Conservation (phyloP, 352 stramenopile species). For the Pythium angustatum region DNA sequence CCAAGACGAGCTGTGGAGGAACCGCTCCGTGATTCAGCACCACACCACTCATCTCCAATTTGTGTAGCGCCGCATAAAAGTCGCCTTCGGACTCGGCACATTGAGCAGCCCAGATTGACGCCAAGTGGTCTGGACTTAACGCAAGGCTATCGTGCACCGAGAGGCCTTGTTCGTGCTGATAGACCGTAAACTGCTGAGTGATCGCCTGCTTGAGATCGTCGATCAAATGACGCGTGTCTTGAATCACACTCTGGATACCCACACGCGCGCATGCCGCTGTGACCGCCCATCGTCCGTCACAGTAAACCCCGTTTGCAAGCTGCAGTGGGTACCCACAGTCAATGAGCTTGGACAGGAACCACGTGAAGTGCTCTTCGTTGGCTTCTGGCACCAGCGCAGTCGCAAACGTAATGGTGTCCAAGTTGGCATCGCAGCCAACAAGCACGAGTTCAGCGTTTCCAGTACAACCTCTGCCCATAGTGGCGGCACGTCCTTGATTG, state of each 20-base stretch:
- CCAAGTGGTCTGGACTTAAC: conserved; percentile 32
- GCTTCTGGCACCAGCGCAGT: conserved; percentile 40
- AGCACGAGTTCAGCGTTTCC: conserved; percentile 42
- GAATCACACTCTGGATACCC: conserved; percentile 38
- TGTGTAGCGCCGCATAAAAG: conserved; percentile 32
- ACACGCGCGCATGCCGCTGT: conserved; percentile 22
- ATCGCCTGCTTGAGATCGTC: conserved; percentile 31
- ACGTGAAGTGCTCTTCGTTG: conserved; percentile 34
- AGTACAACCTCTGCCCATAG: too few species aligned
- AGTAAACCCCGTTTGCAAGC: conserved; percentile 39
- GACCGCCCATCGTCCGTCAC: conserved; percentile 34
- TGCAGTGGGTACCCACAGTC: conserved; percentile 47
- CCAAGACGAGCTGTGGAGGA: neutral
- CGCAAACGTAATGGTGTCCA: conserved; percentile 41
- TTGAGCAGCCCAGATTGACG: conserved; percentile 43
- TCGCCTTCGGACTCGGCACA: conserved; percentile 43
- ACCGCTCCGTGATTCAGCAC: neutral
- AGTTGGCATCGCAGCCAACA: conserved; percentile 40
- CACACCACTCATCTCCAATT: neutral
- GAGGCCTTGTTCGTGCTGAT: conserved; percentile 8
- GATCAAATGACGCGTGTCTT: conserved; percentile 42
- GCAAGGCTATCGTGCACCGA: neutral
- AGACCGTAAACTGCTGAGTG: neutral
- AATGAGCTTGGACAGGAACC: conserved; percentile 50
- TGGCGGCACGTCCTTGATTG: conserved; percentile 35